Base-by-base conservation (phyloP, 2,329 filamentous ascomycete species). In the Bipolaris bicolor region DNA sequence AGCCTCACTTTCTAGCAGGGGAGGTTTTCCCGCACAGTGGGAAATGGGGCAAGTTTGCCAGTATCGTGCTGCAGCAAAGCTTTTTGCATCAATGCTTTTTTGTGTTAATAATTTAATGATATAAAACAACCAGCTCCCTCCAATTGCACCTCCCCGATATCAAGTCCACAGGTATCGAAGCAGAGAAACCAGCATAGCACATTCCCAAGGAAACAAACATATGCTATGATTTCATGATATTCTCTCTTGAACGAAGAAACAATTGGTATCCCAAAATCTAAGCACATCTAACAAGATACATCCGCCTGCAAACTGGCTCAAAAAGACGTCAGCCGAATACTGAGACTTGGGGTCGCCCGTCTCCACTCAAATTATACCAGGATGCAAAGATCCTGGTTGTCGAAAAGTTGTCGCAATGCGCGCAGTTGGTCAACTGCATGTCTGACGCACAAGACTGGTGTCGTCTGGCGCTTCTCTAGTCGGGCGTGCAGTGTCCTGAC, bases 251-350 rank as follows among this genome's bases (percentile, higher is more conserved):
- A 45, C 22, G 29, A 54, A 54, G 37, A 52, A 36, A 54, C 34
- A 54, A 39, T 52, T 64, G 60, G 62, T 64, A 64, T 64, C 62
- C 62, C 62, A 60, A 43, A 57, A 51, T 64, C 62, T 64, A 64
- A 58, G 51, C 52, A 52, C 40, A 37, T 48, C 55, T 40, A 54
- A 62, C 41, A 46, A 60, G 56, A 55, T 51, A 50, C 49, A 37
- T 46, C 41, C 58, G 33, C 52, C 49, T 39, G 20, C 55, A 34
- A 33, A 39, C 34, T 48, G 49, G 49, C 47, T 52, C 49, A 52
- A 52, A 49, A 46, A 36, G 49, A 64, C 31, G 29, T 34, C 58
- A 53, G 52, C 59, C 54, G 36, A 49, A 46, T 7, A 40, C 41
- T 46, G 20, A 41, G 41, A 11, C 37, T n/a, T 31, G 36, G 29